Evolutionary conservation across 768 basidiomycete species (phyloP).

Genomic region (Leccinellum luteum): DNA sequence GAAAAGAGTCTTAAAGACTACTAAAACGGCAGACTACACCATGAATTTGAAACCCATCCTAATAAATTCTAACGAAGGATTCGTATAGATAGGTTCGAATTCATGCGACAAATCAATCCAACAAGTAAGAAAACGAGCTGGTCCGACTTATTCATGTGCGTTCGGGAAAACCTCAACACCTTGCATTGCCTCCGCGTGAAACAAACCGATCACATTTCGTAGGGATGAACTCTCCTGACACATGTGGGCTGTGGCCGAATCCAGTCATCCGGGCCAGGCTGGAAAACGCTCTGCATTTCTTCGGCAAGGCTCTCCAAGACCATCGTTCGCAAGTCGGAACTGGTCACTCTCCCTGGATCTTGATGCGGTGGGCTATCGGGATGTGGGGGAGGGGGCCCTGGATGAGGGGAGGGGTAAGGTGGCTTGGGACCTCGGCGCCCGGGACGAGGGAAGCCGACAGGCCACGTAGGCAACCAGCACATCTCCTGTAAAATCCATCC

Average conservation of each 20-base stretch:
- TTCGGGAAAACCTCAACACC: neutral
- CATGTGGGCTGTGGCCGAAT: slow-evolving; percentile 23
- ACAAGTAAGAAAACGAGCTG: neutral
- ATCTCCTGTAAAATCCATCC: slow-evolving; percentile 16
- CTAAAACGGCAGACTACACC: neutral
- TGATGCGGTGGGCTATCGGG: neutral
- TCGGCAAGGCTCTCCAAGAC: neutral
- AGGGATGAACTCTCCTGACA: slow-evolving; percentile 11
- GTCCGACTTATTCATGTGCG: neutral
- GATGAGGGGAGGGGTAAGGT: neutral
- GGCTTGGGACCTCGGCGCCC: neutral
- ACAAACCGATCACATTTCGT: neutral
- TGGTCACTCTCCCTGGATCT: neutral
- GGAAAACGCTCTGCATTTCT: neutral
- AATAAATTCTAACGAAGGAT: neutral
- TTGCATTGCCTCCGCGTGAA: neutral
- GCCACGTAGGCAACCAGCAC: slow-evolving; percentile 29
- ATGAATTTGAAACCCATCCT: neutral
- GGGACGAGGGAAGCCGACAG: slow-evolving; percentile 8
- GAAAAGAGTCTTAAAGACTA: too few relatives aligned
- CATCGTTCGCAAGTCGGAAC: neutral
- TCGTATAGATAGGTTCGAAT: neutral
- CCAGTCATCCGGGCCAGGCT: slow-evolving; percentile 14
- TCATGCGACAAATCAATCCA: neutral
- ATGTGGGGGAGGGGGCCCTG: neutral